Evolutionary conservation across 345 rosid species (phyloP).

Genomic region (Lagerstroemia speciosa): DNA sequence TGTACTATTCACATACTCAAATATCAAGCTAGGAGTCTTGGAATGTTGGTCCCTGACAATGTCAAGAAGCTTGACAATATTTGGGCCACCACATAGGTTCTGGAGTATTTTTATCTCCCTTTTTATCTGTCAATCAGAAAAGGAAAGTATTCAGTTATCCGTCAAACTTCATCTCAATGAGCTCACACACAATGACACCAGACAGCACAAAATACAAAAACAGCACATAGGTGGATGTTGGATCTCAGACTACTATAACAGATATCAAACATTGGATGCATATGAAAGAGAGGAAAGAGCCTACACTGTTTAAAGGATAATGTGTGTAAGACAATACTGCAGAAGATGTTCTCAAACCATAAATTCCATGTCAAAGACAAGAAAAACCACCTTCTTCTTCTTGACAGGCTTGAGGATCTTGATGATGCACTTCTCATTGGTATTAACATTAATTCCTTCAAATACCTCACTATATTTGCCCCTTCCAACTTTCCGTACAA

Average conservation of each 20-base stretch:
- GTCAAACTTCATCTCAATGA: background rate
- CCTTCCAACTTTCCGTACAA: conserved; percentile 76
- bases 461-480: conserved; percentile 84
- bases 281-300: background rate
- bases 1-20: conserved; percentile 76
- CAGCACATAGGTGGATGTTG: background rate
- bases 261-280: background rate
- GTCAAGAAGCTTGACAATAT: conserved; percentile 62
- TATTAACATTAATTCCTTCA: conserved; percentile 67
- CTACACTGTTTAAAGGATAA: background rate
- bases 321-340: background rate
- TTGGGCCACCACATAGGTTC: conserved; percentile 73
- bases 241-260: background rate
- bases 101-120: conserved; percentile 83
- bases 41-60: conserved; percentile 79
- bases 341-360: background rate
- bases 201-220: background rate
- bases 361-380: background rate
- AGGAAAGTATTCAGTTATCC: conserved; percentile 8
- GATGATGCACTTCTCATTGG: conserved; percentile 56
- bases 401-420: conserved; percentile 88
- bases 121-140: conserved; percentile 42
- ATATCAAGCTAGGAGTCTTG: conserved; percentile 76
- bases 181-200: background rate
- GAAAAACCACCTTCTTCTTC: conserved; percentile 62